Evolutionary conservation across 2,329 filamentous ascomycete genomes (phyloP).

Genomic region (Cercospora beticola): DNA sequence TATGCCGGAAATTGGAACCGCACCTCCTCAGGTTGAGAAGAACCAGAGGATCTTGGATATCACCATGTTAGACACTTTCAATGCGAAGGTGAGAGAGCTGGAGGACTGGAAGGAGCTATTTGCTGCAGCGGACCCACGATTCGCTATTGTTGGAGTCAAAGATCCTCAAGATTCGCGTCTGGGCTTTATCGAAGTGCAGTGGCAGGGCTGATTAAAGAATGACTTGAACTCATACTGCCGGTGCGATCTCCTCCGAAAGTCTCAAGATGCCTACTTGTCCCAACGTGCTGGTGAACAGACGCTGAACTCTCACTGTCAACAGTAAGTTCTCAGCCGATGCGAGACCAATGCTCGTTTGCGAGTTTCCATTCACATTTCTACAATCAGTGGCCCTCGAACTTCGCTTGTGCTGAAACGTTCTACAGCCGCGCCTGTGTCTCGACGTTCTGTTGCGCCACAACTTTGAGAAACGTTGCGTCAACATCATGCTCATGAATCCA

Average conservation of each 20-base stretch:
- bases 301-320: no score
- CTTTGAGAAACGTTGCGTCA: slow-evolving; percentile 10
- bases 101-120: background rate
- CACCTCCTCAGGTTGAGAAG: background rate
- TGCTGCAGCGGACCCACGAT: background rate
- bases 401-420: background rate
- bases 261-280: no score
- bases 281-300: no score
- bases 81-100: background rate
- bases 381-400: background rate
- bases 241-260: background rate
- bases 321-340: no score
- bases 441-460: background rate
- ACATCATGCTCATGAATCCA: slow-evolving; percentile 38
- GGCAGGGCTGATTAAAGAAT: background rate
- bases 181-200: background rate
- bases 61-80: background rate
- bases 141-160: background rate
- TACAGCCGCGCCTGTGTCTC: background rate
- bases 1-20: background rate
- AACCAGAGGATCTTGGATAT: background rate
- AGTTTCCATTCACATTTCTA: background rate
- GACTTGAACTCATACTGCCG: background rate
- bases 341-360: no score
- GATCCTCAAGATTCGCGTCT: background rate